Percentiles rank a stretch among this genome's conserved stretches.
Conservation (phyloP, 768 basidiomycete genomes). For the Psilocybe tampanensis region DNA sequence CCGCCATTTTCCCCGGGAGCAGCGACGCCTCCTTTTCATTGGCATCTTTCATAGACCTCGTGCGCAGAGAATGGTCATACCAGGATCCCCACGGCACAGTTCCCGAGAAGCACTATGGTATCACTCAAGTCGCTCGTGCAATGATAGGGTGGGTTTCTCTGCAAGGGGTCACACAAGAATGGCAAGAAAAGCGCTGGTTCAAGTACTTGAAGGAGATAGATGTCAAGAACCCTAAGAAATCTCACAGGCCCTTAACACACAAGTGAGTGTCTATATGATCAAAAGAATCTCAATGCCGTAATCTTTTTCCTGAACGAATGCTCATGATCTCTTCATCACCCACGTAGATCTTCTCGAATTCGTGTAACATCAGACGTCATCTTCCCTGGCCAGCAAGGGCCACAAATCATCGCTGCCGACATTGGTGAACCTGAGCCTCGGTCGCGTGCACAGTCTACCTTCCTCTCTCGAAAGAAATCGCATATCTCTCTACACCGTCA, state of each 20-base stretch:
- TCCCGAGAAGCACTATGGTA: constrained; percentile 62
- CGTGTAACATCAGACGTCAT: constrained; percentile 76
- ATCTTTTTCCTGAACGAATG: background rate
- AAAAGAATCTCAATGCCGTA: background rate
- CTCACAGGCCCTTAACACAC: constrained; percentile 31
- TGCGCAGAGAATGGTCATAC: constrained; percentile 70
- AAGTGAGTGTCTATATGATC: constrained; percentile 27
- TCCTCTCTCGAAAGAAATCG: constrained; percentile 22
- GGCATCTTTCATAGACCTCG: constrained; percentile 76
- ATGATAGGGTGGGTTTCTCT: constrained; percentile 81
- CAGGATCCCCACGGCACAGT: constrained; percentile 50
- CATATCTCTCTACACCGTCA: constrained; percentile 21
- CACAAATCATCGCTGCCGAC: constrained; percentile 77
- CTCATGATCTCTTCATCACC: background rate
- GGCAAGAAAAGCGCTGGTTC: constrained; percentile 76
- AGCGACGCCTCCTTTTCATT: constrained; percentile 83
- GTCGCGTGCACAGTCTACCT: constrained; percentile 22
- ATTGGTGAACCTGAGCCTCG: constrained; percentile 56
- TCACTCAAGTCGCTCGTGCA: constrained; percentile 68
- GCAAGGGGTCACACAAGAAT: constrained; percentile 80
- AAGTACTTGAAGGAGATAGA: constrained; percentile 66
- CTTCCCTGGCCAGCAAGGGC: constrained; percentile 62
- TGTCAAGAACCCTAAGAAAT: constrained; percentile 47
- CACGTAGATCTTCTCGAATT: constrained; percentile 53
- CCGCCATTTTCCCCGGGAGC: constrained; percentile 71